A percentile compares a stretch with the other conserved stretches of the same genome.
phyloP scores from a whole-genome alignment of 768 basidiomycete genomes.

The Suillus luteus region DNA sequence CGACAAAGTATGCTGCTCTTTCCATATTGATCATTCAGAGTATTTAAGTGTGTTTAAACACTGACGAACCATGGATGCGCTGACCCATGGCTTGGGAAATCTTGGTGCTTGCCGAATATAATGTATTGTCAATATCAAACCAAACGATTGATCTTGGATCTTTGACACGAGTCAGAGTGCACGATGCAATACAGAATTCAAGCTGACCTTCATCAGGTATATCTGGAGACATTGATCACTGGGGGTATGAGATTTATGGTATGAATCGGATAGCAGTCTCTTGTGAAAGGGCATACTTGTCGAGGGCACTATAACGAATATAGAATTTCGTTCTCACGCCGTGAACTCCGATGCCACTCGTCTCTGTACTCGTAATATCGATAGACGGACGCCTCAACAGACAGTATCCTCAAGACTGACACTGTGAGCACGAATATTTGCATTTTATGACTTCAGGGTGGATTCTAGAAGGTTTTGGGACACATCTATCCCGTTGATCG shows the following conservation, averaged over 20 bases:
- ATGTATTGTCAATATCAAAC: slow-evolving; percentile 88
- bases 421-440: slow-evolving; percentile 39
- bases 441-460: slow-evolving; percentile 14
- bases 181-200: background rate
- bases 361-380: slow-evolving; percentile 5
- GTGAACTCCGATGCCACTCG: slow-evolving; percentile 15
- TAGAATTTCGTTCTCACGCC: slow-evolving; percentile 26
- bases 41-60: background rate
- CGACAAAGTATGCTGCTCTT: slow-evolving; percentile 68
- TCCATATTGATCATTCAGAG: slow-evolving; percentile 4
- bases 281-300: background rate
- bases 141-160: slow-evolving; percentile 69
- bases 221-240: slow-evolving; percentile 24
- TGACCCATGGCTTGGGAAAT: slow-evolving; percentile 81
- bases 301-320: slow-evolving; percentile 8
- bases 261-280: background rate
- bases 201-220: slow-evolving; percentile 29
- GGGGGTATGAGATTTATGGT: slow-evolving; percentile 25
- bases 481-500: slow-evolving; percentile 7
- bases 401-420: slow-evolving; percentile 46
- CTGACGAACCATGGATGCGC: slow-evolving; percentile 66
- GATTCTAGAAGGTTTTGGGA: background rate
- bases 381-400: slow-evolving; percentile 31
- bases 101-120: slow-evolving; percentile 75
- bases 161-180: slow-evolving; percentile 16